A percentile compares a stretch with the other conserved stretches of the same genome.
phyloP scores from a whole-genome alignment of 2,329 filamentous ascomycete genomes.

The Hypoxylon rubiginosum region DNA sequence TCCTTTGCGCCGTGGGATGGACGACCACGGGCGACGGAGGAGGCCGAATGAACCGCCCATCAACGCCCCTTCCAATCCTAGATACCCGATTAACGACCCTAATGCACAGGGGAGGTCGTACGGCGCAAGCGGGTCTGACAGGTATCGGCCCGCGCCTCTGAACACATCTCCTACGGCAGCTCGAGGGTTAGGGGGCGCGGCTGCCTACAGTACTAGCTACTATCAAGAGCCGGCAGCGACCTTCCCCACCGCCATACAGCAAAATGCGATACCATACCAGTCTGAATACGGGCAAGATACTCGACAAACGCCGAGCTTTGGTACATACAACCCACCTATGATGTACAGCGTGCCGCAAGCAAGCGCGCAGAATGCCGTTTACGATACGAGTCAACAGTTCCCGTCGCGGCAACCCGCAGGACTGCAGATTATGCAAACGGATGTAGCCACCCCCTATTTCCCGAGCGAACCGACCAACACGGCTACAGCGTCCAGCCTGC shows the following conservation, averaged over 20 bases:
- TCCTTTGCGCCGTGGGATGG: constrained; percentile 75
- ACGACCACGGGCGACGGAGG: constrained; percentile 79
- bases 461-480: constrained; percentile 73
- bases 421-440: constrained; percentile 78
- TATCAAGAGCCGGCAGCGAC: constrained; percentile 67
- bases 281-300: constrained; percentile 75
- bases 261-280: constrained; percentile 65
- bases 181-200: constrained; percentile 68
- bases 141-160: constrained; percentile 64
- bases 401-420: constrained; percentile 80
- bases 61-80: constrained; percentile 70
- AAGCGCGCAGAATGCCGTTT: constrained; percentile 73
- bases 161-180: constrained; percentile 63
- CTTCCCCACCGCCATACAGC: constrained; percentile 70
- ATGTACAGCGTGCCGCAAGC: constrained; percentile 84
- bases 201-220: constrained; percentile 70
- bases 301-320: constrained; percentile 67
- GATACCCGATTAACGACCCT: constrained; percentile 66
- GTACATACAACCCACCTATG: constrained; percentile 74
- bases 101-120: constrained; percentile 63
- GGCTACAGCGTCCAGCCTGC: constrained; percentile 68
- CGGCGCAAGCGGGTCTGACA: constrained; percentile 62
- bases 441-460: constrained; percentile 83
- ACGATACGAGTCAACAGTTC: constrained; percentile 83
- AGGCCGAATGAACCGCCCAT: constrained; percentile 80